A percentile compares a stretch with the other conserved stretches of the same genome.
Conservation (phyloP, 2,329 filamentous ascomycete genomes). For the Clonostachys byssicola region DNA sequence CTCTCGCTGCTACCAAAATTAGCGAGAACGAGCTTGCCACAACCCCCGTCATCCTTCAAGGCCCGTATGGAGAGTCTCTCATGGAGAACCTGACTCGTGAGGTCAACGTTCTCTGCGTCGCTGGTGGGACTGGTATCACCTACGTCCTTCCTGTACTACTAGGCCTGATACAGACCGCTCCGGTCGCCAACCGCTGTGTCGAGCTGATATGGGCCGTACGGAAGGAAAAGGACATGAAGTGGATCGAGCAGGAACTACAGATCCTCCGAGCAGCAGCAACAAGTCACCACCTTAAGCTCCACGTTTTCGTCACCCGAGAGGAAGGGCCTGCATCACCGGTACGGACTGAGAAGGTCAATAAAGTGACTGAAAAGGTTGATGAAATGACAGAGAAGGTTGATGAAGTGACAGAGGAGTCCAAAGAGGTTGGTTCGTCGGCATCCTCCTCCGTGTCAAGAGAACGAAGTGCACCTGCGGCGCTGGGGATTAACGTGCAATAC, state of each 20-base stretch:
- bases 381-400: constrained; percentile 10
- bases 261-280: constrained; percentile 30
- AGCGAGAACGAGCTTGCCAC: constrained; percentile 16
- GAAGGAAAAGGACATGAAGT: constrained; percentile 46
- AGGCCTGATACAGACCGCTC: constrained; percentile 27
- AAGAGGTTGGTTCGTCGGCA: background rate
- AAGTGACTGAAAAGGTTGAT: constrained; percentile 11
- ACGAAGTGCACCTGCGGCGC: constrained; percentile 2
- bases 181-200: constrained; percentile 41
- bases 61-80: constrained; percentile 56
- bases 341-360: constrained; percentile 7
- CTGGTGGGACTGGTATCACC: constrained; percentile 33
- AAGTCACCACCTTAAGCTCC: constrained; percentile 42
- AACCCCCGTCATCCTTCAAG: constrained; percentile 56
- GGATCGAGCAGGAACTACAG: constrained; percentile 54
- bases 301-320: constrained; percentile 57
- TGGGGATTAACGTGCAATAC: constrained; percentile 9
- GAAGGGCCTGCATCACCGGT: constrained; percentile 4
- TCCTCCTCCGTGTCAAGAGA: background rate
- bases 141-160: constrained; percentile 31
- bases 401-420: constrained; percentile 6
- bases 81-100: constrained; percentile 31
- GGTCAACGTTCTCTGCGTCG: constrained; percentile 32
- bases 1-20: constrained; percentile 32
- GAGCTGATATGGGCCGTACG: constrained; percentile 65